Evolutionary conservation across 208 protist genomes (phyloP), one percentile per base, ranked within the genome.

Genomic region (Ichthyophonus hoferi): DNA sequence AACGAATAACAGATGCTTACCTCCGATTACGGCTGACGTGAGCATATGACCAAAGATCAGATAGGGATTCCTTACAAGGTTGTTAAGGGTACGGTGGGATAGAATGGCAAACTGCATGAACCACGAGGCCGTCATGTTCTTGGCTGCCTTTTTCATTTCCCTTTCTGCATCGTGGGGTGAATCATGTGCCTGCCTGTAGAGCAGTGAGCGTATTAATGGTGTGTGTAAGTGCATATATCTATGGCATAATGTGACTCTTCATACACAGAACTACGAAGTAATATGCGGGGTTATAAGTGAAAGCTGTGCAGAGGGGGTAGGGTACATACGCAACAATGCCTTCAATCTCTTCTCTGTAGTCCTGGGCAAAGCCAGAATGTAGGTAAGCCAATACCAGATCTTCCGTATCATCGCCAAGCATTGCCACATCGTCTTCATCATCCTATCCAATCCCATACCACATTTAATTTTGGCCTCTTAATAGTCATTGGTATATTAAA

Each of bases 41-140:
- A 33, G 12, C 38, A 58, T 40, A 35, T 87, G 83, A 37, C 83
- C 83, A 14, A 87, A 37, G 17, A 87, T 34, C 40, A 87, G 42
- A 2, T 35, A n/a, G 33, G 83, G 83, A 77, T 87, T 39, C 33
- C 83, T 14, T 14, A 87, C 12, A 14, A 42, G 24, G 35, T 87
- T 87, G 14, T 17, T 78, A 2, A 87, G n/a, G 35, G 83, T 78
- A 1, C 83, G 83, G 14, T 78, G 38, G 31, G 83, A 87, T 14
- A 87, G 83, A 14, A 87, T 42, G 24, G 41, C 12, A n/a, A 87
- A 87, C 42, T 87, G 83, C 38, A 39, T 78, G n/a, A 42, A 7
- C 83, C 83, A 87, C 33, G 83, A 87, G 12, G 83, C 83, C 14
- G 24, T 85, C 50, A 67, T 67, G 50, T 67, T 67, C 14, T 24